Percentiles rank a stretch among this genome's conserved stretches.
Conservation (phyloP, 192 early-diverging fungal genomes). For the Gigaspora rosea region DNA sequence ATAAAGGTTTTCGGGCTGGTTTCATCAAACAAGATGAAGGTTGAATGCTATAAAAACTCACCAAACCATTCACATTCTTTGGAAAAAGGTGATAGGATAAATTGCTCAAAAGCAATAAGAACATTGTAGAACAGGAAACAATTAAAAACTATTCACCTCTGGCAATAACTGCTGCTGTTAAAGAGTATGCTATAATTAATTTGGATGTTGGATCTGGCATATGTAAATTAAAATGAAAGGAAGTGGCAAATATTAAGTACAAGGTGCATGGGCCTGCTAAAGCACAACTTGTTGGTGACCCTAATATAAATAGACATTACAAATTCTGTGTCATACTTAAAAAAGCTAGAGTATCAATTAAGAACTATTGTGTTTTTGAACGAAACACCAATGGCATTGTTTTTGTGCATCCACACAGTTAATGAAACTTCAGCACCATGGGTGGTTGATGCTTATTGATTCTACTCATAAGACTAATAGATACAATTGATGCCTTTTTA, state of each 20-base stretch:
- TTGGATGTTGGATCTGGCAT: neutral
- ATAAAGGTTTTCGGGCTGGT: slow-evolving; percentile 6
- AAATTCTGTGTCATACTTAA: neutral
- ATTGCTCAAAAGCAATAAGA: too few relatives aligned
- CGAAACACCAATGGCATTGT: neutral
- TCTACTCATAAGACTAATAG: too few relatives aligned
- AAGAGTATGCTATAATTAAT: too few relatives aligned
- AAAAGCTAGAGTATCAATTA: too few relatives aligned
- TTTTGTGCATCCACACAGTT: slow-evolving; percentile 1
- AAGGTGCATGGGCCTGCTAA: too few relatives aligned
- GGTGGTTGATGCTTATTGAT: too few relatives aligned
- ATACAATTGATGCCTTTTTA: too few relatives aligned
- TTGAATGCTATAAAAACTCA: slow-evolving; percentile 19
- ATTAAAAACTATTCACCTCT: neutral
- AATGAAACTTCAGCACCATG: neutral
- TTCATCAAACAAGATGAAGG: neutral
- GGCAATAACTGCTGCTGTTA: slow-evolving; percentile 3
- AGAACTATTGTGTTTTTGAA: neutral
- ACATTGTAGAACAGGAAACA: neutral
- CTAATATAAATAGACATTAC: neutral
- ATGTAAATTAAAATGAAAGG: neutral
- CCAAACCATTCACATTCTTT: too few relatives aligned
- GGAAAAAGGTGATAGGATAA: neutral
- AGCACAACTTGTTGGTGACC: neutral
- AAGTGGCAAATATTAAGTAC: slow-evolving; percentile 1